A percentile compares a stretch with the other conserved stretches of the same genome.
Conservation (phyloP, 164 flowering plant genomes). For the Umbilicus rupestris region DNA sequence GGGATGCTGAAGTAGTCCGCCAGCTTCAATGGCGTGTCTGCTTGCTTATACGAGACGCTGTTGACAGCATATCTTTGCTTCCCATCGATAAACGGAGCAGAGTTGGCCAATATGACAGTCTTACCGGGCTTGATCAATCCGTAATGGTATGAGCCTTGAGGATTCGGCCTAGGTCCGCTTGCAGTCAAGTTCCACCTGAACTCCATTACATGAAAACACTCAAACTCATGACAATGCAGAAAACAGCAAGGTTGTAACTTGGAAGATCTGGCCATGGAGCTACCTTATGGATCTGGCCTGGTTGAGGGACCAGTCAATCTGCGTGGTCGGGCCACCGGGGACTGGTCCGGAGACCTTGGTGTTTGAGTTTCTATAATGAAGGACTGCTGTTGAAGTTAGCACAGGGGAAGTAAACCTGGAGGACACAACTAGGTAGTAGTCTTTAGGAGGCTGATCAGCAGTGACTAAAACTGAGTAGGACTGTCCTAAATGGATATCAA, state of each 20-base stretch:
- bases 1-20: conserved; percentile 63
- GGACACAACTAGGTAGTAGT: conserved; percentile 78
- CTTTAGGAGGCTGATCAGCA: conserved; percentile 65
- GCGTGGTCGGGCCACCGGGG: conserved; percentile 73
- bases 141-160: conserved; percentile 74
- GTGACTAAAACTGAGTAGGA: conserved; percentile 84
- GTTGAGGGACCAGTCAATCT: conserved; percentile 63
- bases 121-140: conserved; percentile 43
- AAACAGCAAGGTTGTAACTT: background rate
- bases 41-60: conserved; percentile 40
- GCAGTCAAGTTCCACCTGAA: conserved; percentile 58
- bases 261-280: background rate
- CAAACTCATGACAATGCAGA: background rate
- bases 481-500: conserved; percentile 91
- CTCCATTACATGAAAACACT: background rate
- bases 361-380: conserved; percentile 71
- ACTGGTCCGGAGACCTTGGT: conserved; percentile 55
- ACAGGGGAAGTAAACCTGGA: conserved; percentile 69
- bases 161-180: conserved; percentile 69
- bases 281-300: conserved; percentile 86
- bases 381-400: conserved; percentile 71
- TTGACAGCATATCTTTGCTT: conserved; percentile 64
- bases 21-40: conserved; percentile 59
- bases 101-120: conserved; percentile 48
- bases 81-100: conserved; percentile 52